Evolutionary conservation across 2,329 filamentous ascomycete genomes (phyloP), one percentile per base, ranked within the genome.

Genomic region (Penicillium fuscoglaucum): DNA sequence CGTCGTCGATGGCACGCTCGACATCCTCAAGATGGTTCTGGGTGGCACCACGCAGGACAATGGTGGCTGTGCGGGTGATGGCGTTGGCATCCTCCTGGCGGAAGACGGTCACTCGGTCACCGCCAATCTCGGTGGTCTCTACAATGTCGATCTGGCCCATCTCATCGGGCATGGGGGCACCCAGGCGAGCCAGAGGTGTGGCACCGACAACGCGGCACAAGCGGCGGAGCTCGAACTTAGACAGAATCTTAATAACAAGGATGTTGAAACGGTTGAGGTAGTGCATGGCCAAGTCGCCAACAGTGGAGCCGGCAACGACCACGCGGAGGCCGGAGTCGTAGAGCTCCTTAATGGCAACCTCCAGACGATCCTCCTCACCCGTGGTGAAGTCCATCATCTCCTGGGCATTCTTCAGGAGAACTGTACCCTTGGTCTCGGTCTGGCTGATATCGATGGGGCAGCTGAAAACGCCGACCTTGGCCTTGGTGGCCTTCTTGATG

Each of bases 361-460:
- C 95, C 50, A 99, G 87, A 75, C 97, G 93, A 55, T 82, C 80
- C 80, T 99, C 95, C 80, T 99, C 95, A 62, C 95, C 96, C 82
- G 93, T 96, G 70, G 91, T 96, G 79, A 98, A 99, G 74, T 98
- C 90, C 74, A 98, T 84, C 91, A 99, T 98, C 80, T 99, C 95
- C 82, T 98, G 90, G 59, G 93, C 93, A 74, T 96, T 99, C 80
- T 99, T 91, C 70, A 99, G 79, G 52, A 99, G 84, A 45, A 99
- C 95, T 12, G 95, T 99, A 50, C 96, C 96, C 84, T 99, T 99
- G 71, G 95, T 99, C 82, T 99, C 95, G 41, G 96, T 99, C 81
- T 97, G 93, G 72, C 89, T 92, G 75, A 85, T 92, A 76, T 99
- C 95, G 76, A 99, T 92, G 40, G 95, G 89, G 79, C 95, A 99